Evolutionary conservation across 2,329 filamentous ascomycete species (phyloP), one percentile per base, ranked within the genome.

Genomic region (Sclerotinia subarctica): DNA sequence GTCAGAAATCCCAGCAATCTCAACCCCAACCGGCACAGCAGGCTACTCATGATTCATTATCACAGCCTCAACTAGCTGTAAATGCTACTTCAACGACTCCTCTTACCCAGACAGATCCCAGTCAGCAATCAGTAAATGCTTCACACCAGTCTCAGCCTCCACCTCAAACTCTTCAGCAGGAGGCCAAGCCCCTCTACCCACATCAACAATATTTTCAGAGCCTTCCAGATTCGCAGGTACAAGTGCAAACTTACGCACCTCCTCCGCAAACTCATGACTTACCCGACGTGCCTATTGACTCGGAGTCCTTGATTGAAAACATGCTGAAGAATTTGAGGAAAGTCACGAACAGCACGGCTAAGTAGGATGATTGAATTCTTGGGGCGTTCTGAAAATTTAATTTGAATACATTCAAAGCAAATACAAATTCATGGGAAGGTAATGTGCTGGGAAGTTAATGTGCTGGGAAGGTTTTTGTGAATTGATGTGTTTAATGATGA

Each of bases 271-370:
- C 63, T 49, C 69, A 72, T n/a, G 72, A 74, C 35, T 73, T 74
- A n/a, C 73, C 75, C 15, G 76, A 78, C 69, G 74, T 78, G 3
- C 75, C 76, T 11, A 72, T 70, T 44, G 76, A 78, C 60, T 76
- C 75, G 1, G 73, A 73, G 5, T 73, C 81, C 35, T 78, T 86
- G 52, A 80, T 86, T 56, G 83, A 85, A 74, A 81, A 80, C 70
- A 82, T 86, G 79, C 82, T 86, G 79, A 74, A 76, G 54, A 84
- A 85, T 70, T 76, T 86, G 19, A 80, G 81, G 53, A 78, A 81
- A 62, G 65, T 67, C 44, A 62, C 65, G 42, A 63, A 47, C 19
- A 46, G 35, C 38, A 54, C 13, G 11, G 21, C 49, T 2, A 54
- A 62, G 29, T 63, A 52, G 44, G 21, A 38, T 38, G 26, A 38